Conservation (phyloP, 73 alveolate genomes). For the Paramecium tetraurelia region DNA sequence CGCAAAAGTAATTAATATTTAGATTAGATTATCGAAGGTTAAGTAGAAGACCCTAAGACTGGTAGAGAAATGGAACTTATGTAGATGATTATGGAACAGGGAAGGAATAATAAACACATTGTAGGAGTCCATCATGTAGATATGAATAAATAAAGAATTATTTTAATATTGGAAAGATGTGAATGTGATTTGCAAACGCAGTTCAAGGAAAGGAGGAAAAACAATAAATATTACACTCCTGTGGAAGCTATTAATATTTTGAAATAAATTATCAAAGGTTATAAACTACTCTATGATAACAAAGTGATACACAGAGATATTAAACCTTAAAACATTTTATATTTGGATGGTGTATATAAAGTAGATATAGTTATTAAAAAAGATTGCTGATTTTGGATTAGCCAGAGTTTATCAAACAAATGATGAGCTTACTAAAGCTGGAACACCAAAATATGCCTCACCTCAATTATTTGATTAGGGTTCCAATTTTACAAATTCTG, state of each 20-base stretch:
- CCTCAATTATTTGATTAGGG: neutral
- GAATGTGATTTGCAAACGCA: neutral
- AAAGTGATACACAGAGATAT: neutral
- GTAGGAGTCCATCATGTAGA: neutral
- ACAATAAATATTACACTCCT: neutral
- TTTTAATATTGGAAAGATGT: neutral
- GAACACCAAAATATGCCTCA: neutral
- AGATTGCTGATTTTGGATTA: neutral
- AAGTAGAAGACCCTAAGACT: neutral
- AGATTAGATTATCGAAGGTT: neutral
- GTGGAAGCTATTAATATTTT: neutral
- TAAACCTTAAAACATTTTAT: neutral
- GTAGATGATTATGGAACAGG: neutral
- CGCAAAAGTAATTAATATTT: neutral
- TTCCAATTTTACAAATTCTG: neutral
- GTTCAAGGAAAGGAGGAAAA: no score
- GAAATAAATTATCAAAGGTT: neutral
- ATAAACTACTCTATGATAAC: neutral
- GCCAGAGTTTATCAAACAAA: neutral
- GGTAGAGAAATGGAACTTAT: neutral
- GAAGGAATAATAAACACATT: neutral
- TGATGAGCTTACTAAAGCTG: neutral
- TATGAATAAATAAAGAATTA: neutral
- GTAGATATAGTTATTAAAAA: neutral
- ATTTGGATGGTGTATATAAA: neutral